Evolutionary conservation across 208 protist species (phyloP), one percentile per base, ranked within the genome.

Genomic region (Jaenimonas drosophilae): DNA sequence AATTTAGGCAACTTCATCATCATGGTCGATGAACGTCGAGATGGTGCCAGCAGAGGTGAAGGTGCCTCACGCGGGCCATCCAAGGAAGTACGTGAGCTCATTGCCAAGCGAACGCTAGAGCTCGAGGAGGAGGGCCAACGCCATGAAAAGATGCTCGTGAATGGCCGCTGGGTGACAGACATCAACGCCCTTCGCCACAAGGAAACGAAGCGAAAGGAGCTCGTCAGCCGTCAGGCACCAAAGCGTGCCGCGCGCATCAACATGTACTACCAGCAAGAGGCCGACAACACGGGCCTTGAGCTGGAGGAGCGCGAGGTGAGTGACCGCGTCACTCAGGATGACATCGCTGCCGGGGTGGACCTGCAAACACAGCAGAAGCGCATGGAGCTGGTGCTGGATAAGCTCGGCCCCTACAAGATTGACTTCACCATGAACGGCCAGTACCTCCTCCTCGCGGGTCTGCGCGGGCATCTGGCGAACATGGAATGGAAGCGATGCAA

Each of bases 401-500:
- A 80, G 45, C 69, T 97, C 19, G 97, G 95, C 1, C 96, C 96
- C 5, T 99, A 99, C 76, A 81, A 69, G 27, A 60, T 95, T 12
- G 70, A 95, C 47, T 99, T 97, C 73, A 85, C 85, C 11, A 43
- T 74, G 23, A 96, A 97, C 62, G 97, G 97, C 39, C 86, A 71
- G 27, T 84, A 88, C 63, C 54, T 98, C 16, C 63, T 97, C 4
- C 75, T 98, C 6, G 96, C 85, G 5, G 97, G 97, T 1, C 59
- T 87, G 31, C 94, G 95, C 24, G 97, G 97, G 3, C 97, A 99
- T 71, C 53, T 98, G 46, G 87, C 94, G 4, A 81, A 97, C 36
- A 66, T 98, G 14, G 77, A 96, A 36, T 99, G 97, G 97, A 81
- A 85, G 59, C 62, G 75, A 16, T 94, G 93, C 57, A 64, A 65